These are phyloP conservation scores for Neoarthrinium moseri DNA, from an alignment of 2,329 filamentous ascomycete genomes.

Conservation along the genomic window DNA sequence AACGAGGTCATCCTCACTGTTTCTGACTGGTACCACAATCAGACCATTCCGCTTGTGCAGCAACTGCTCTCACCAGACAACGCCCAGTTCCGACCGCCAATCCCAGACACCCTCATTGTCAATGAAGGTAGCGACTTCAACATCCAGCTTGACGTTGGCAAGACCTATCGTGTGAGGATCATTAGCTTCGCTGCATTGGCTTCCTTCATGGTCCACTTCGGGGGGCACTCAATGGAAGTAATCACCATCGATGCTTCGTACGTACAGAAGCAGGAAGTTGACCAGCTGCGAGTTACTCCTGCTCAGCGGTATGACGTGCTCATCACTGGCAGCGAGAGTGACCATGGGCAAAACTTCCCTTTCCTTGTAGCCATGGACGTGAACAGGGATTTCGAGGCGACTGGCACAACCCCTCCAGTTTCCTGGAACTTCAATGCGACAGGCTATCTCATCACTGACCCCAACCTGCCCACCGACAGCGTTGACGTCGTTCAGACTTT, in stretches of 20 bases:
- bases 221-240: conserved; percentile 41
- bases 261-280: conserved; percentile 31
- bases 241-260: conserved; percentile 44
- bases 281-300: conserved; percentile 39
- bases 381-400: conserved; percentile 38
- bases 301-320: conserved; percentile 49
- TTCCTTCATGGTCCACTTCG: conserved; percentile 41
- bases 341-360: conserved; percentile 37
- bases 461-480: conserved; percentile 21
- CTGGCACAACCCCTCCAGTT: conserved; percentile 10
- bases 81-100: conserved; percentile 36
- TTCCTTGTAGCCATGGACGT: conserved; percentile 42
- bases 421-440: conserved; percentile 42
- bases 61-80: conserved; percentile 40
- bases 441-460: conserved; percentile 40
- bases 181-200: conserved; percentile 45
- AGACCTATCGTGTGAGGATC: conserved; percentile 46
- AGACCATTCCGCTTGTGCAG: conserved; percentile 35
- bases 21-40: conserved; percentile 50
- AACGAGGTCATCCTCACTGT: conserved; percentile 59
- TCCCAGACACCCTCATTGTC: conserved; percentile 38
- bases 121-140: conserved; percentile 39
- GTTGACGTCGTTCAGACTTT: conserved; percentile 32
- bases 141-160: conserved; percentile 36
- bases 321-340: conserved; percentile 35